phyloP scores from a whole-genome alignment of 768 basidiomycete species.

The Auricularia cornea region DNA sequence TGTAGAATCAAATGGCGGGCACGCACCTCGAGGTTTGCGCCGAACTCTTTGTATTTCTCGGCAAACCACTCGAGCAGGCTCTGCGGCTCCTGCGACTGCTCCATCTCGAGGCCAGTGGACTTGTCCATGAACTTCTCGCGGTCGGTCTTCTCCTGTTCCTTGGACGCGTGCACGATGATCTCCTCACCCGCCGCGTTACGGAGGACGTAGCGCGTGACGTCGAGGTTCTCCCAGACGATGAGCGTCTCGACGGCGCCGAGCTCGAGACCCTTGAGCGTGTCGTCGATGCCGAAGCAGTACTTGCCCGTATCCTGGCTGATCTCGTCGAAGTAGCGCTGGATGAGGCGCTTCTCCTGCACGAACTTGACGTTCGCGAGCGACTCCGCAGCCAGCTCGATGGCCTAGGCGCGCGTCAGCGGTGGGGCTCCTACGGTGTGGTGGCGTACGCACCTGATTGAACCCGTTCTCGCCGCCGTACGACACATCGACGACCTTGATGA shows the following conservation, averaged over 20 bases:
- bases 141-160: slow-evolving; percentile 76
- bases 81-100: slow-evolving; percentile 71
- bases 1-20: not conserved
- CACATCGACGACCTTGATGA: slow-evolving; percentile 98
- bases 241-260: slow-evolving; percentile 95
- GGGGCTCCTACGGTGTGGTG: not conserved
- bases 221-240: slow-evolving; percentile 97
- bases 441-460: slow-evolving; percentile 78
- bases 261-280: slow-evolving; percentile 93
- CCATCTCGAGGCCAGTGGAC: slow-evolving; percentile 94
- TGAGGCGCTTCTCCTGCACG: slow-evolving; percentile 96
- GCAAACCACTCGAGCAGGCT: slow-evolving; percentile 96
- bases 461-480: slow-evolving; percentile 98
- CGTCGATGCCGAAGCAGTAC: slow-evolving; percentile 96
- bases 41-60: slow-evolving; percentile 97
- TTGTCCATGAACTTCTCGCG: slow-evolving; percentile 94
- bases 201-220: slow-evolving; percentile 78
- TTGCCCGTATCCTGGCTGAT: slow-evolving; percentile 95
- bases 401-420: slow-evolving; percentile 36
- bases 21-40: slow-evolving; percentile 69
- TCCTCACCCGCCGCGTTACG: slow-evolving; percentile 83
- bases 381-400: slow-evolving; percentile 94
- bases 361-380: slow-evolving; percentile 98
- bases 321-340: slow-evolving; percentile 98
- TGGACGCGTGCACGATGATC: slow-evolving; percentile 65